Conservation (phyloP, 2,329 filamentous ascomycete genomes). For the Talaromyces piceae region DNA sequence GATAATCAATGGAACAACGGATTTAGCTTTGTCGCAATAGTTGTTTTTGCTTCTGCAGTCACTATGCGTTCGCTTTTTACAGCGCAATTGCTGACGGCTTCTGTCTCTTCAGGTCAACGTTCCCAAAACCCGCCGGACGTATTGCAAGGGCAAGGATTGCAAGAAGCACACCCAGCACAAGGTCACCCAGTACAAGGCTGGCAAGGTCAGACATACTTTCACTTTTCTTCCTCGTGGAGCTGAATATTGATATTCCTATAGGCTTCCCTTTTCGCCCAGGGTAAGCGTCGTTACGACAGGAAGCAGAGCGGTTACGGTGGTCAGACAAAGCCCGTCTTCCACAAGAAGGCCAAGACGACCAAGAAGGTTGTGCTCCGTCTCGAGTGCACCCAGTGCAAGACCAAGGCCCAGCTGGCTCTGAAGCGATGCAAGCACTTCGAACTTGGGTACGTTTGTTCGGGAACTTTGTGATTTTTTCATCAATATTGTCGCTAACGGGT, state of each 20-base stretch:
- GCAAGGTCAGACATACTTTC: slow-evolving; percentile 57
- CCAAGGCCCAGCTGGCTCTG: slow-evolving; percentile 93
- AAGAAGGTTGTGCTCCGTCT: slow-evolving; percentile 99
- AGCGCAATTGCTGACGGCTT: slow-evolving; percentile 7
- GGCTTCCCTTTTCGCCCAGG: slow-evolving; percentile 93
- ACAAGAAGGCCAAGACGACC: slow-evolving; percentile 99
- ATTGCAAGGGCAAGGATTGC: slow-evolving; percentile 96
- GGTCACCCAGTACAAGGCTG: slow-evolving; percentile 95
- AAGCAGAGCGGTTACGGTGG: slow-evolving; percentile 99
- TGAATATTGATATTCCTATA: slow-evolving; percentile 22
- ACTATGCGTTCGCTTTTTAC: too few relatives aligned
- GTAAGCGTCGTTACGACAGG: slow-evolving; percentile 99
- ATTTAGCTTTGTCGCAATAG: too few relatives aligned
- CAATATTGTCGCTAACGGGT: slow-evolving; percentile 38
- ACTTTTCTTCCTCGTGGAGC: slow-evolving; percentile 14
- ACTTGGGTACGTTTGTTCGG: slow-evolving; percentile 67
- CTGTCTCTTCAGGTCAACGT: slow-evolving; percentile 70
- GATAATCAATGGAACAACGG: too few relatives aligned
- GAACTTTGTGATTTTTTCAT: not conserved
- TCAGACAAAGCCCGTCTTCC: slow-evolving; percentile 99
- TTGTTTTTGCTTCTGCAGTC: not conserved
- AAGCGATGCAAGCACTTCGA: slow-evolving; percentile 99
- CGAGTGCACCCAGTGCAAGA: slow-evolving; percentile 97
- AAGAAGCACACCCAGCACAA: slow-evolving; percentile 87
- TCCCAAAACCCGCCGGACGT: slow-evolving; percentile 95